Evolutionary conservation across 306 rosid genomes (phyloP).

Genomic region (Vigna hirtella): DNA sequence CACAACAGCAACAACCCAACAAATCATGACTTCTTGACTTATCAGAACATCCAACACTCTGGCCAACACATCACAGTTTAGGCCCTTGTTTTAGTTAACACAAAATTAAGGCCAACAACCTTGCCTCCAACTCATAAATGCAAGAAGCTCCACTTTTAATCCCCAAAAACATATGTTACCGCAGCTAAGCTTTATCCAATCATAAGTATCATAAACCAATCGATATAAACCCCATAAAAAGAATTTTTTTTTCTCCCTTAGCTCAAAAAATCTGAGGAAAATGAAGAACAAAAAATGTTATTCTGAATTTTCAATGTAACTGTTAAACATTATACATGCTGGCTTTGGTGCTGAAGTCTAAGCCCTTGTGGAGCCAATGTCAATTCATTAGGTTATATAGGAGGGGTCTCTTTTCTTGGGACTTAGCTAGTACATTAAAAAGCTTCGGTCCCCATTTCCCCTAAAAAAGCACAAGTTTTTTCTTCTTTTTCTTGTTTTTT

Average conservation of each 20-base stretch:
- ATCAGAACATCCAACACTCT: slow-evolving; percentile 35
- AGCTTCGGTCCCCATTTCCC: slow-evolving; percentile 43
- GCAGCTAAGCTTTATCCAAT: neutral
- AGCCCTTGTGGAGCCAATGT: slow-evolving; percentile 34
- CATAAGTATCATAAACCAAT: neutral
- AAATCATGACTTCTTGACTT: slow-evolving; percentile 40
- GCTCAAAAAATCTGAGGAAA: slow-evolving; percentile 31
- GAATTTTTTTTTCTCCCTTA: slow-evolving; percentile 40
- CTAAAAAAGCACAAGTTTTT: slow-evolving; percentile 23
- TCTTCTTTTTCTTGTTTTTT: neutral
- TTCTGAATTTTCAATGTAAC: slow-evolving; percentile 19
- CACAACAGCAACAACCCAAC: slow-evolving; percentile 54
- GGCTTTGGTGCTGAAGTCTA: slow-evolving; percentile 21
- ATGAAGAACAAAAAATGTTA: slow-evolving; percentile 7
- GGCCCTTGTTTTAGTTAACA: slow-evolving; percentile 30
- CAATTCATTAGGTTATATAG: slow-evolving; percentile 27
- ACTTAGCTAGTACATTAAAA: slow-evolving; percentile 25
- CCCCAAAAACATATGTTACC: neutral
- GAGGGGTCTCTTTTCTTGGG: slow-evolving; percentile 41
- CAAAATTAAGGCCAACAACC: slow-evolving; percentile 48
- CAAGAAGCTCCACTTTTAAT: slow-evolving; percentile 19
- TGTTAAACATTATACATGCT: slow-evolving; percentile 5
- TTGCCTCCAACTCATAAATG: slow-evolving; percentile 50
- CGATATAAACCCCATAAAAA: slow-evolving; percentile 43
- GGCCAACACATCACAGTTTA: slow-evolving; percentile 35